Percentiles rank a stretch among this genome's conserved stretches.
Conservation (phyloP, 768 basidiomycete species). For the Leccinum arenicola region DNA sequence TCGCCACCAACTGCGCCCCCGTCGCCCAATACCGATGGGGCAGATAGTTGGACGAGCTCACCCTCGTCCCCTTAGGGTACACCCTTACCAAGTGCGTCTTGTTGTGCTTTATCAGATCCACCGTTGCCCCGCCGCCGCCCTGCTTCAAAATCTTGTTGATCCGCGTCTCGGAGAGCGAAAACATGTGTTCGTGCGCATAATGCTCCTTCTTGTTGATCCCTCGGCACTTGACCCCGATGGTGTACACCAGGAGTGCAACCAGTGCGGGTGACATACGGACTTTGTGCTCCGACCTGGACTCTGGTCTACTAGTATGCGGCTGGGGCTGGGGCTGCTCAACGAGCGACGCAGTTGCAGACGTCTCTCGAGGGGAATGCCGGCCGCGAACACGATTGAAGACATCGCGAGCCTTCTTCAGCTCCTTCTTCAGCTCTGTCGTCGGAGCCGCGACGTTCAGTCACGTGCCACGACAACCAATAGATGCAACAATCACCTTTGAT, state of each 20-base stretch:
- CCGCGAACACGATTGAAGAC: slow-evolving; percentile 43
- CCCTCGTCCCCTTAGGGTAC: slow-evolving; percentile 81
- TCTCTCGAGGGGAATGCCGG: slow-evolving; percentile 24
- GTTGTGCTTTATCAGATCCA: slow-evolving; percentile 82
- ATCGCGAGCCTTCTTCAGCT: slow-evolving; percentile 38
- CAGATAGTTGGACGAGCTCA: slow-evolving; percentile 84
- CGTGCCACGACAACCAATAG: slow-evolving; percentile 3
- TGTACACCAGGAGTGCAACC: slow-evolving; percentile 81
- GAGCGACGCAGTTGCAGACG: slow-evolving; percentile 13
- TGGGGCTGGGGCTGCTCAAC: slow-evolving; percentile 13
- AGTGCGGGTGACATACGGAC: slow-evolving; percentile 74
- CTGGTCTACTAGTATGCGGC: slow-evolving; percentile 6
- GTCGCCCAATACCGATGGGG: slow-evolving; percentile 89
- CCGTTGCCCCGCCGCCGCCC: slow-evolving; percentile 38
- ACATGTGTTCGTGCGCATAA: slow-evolving; percentile 87
- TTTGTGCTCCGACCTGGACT: slow-evolving; percentile 34
- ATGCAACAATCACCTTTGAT: slow-evolving; percentile 32
- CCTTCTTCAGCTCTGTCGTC: slow-evolving; percentile 36
- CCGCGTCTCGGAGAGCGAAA: slow-evolving; percentile 86
- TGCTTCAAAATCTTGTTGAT: slow-evolving; percentile 74
- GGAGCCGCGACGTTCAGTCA: slow-evolving; percentile 14
- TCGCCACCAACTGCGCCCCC: slow-evolving; percentile 85
- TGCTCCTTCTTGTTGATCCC: slow-evolving; percentile 84
- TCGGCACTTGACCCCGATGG: slow-evolving; percentile 91
- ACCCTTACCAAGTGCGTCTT: slow-evolving; percentile 77